Evolutionary conservation across 2,329 filamentous ascomycete species (phyloP).

Genomic region (Aspergillus sp.): DNA sequence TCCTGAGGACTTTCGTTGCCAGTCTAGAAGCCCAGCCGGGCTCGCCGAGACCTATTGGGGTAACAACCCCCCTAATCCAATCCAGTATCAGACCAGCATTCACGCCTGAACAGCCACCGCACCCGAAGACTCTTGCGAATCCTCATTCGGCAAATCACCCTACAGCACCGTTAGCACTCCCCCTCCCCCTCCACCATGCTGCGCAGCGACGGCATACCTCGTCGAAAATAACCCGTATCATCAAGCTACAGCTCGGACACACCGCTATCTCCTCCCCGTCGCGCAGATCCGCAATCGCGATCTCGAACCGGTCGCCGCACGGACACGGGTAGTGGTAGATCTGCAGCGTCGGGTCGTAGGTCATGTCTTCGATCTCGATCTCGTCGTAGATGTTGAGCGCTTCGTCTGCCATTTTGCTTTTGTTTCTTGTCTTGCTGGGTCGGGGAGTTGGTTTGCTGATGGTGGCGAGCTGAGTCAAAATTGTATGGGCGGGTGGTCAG

Average conservation of each 20-base stretch:
- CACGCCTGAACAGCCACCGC: conserved; percentile 33
- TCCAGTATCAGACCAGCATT: conserved; percentile 6
- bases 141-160: conserved; percentile 44
- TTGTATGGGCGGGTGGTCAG: no score
- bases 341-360: conserved; percentile 68
- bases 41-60: no score
- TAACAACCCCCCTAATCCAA: background rate
- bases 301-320: conserved; percentile 94
- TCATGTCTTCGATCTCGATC: conserved; percentile 99
- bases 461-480: no score
- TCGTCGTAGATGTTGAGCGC: conserved; percentile 81
- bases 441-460: no score
- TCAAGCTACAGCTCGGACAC: conserved; percentile 92
- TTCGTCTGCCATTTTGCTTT: conserved; percentile 49
- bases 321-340: conserved; percentile 96
- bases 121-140: conserved; percentile 19
- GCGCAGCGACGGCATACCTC: conserved; percentile 44
- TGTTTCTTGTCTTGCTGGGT: no score
- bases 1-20: no score
- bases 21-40: no score
- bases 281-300: conserved; percentile 69
- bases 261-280: conserved; percentile 93
- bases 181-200: background rate
- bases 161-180: conserved; percentile 15
- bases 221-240: conserved; percentile 93